These are phyloP conservation scores for Scheffersomyces titani DNA, from an alignment of 1,139 yeast species.

Conservation along the genomic window DNA sequence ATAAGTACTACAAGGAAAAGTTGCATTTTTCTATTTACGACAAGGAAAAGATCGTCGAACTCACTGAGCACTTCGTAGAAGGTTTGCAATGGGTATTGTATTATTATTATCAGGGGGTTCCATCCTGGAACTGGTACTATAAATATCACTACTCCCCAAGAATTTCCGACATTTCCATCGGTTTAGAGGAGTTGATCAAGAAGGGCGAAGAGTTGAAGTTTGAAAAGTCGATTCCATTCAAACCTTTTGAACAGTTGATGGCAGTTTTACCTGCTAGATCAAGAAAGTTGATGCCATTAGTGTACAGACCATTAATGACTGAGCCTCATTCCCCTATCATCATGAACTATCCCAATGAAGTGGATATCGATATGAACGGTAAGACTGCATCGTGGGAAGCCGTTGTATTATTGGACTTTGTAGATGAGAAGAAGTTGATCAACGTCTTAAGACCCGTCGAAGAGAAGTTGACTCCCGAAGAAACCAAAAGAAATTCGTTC, in stretches of 20 bases:
- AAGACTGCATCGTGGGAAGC: slow-evolving; percentile 98
- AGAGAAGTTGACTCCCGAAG: slow-evolving; percentile 63
- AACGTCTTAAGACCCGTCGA: slow-evolving; percentile 70
- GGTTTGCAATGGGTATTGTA: slow-evolving; percentile 95
- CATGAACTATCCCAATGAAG: slow-evolving; percentile 89
- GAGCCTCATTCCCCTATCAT: slow-evolving; percentile 84
- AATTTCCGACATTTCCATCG: slow-evolving; percentile 78
- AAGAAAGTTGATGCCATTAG: slow-evolving; percentile 71
- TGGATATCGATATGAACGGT: slow-evolving; percentile 89
- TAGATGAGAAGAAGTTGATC: slow-evolving; percentile 75
- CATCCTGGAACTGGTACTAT: slow-evolving; percentile 95
- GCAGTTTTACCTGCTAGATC: slow-evolving; percentile 97
- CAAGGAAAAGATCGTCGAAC: slow-evolving; percentile 55
- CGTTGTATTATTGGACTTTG: slow-evolving; percentile 91
- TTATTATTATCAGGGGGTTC: slow-evolving; percentile 86
- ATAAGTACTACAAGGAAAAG: slow-evolving; percentile 76
- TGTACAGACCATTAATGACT: slow-evolving; percentile 83
- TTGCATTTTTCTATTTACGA: slow-evolving; percentile 63
- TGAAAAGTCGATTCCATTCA: slow-evolving; percentile 75
- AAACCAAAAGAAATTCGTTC: slow-evolving; percentile 68
- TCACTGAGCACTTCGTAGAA: slow-evolving; percentile 85
- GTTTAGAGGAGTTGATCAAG: slow-evolving; percentile 56
- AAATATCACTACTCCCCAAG: slow-evolving; percentile 90
- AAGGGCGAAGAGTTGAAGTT: slow-evolving; percentile 52
- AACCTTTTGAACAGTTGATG: slow-evolving; percentile 96